These are phyloP conservation scores for Phytophthora brassicae DNA, from an alignment of 352 stramenopile species.

Conservation along the genomic window DNA sequence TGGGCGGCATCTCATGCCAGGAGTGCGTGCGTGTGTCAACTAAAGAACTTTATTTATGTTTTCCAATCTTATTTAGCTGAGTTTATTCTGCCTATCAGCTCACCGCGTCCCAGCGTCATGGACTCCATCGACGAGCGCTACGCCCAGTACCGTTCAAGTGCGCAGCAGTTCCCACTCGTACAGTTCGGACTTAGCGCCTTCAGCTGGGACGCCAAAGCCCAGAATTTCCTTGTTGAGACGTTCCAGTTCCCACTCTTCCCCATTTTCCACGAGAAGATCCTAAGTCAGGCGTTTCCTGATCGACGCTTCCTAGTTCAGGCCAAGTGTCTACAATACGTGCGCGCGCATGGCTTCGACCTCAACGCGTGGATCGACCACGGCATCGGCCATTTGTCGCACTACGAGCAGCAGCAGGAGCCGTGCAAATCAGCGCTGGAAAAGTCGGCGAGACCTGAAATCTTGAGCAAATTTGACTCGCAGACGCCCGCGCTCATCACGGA, in stretches of 20 bases:
- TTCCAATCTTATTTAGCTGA: too few species aligned
- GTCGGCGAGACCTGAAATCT: slow-evolving; percentile 38
- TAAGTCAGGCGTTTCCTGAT: slow-evolving; percentile 38
- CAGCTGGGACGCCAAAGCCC: slow-evolving; percentile 42
- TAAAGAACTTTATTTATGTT: too few species aligned
- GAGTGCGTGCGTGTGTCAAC: slow-evolving; percentile 45
- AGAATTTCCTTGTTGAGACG: slow-evolving; percentile 55
- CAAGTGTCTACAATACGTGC: slow-evolving; percentile 79
- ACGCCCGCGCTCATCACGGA: slow-evolving; percentile 39
- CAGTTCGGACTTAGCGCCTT: slow-evolving; percentile 80
- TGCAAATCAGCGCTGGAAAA: slow-evolving; percentile 22
- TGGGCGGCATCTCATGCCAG: slow-evolving; percentile 66
- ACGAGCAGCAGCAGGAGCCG: slow-evolving; percentile 48
- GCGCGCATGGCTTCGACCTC: slow-evolving; percentile 75
- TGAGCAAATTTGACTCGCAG: slow-evolving; percentile 37
- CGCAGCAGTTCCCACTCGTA: slow-evolving; percentile 65
- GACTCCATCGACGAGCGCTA: slow-evolving; percentile 74
- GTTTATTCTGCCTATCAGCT: slow-evolving; percentile 6
- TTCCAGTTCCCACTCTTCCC: slow-evolving; percentile 83
- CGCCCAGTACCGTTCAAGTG: slow-evolving; percentile 51
- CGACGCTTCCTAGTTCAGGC: slow-evolving; percentile 66
- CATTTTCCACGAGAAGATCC: slow-evolving; percentile 36
- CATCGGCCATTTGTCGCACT: slow-evolving; percentile 69
- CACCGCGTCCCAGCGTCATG: slow-evolving; percentile 61
- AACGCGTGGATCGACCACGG: slow-evolving; percentile 78